These are phyloP conservation scores for Pelargonium nanum DNA, from an alignment of 345 rosid species.

Conservation along the genomic window DNA sequence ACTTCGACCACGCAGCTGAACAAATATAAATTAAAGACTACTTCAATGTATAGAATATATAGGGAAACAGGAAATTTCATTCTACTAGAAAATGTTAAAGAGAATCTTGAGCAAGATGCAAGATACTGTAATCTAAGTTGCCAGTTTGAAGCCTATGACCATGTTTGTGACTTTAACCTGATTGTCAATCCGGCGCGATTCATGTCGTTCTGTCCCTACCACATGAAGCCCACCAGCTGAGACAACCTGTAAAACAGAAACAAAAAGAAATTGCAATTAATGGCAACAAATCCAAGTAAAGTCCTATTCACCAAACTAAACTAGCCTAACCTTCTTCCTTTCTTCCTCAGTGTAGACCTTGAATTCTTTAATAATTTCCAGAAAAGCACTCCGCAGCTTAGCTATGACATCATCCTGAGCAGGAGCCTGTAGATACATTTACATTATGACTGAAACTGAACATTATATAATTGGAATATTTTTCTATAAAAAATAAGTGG, in stretches of 20 bases:
- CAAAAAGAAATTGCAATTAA: conserved; percentile 8
- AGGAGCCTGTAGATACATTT: conserved; percentile 51
- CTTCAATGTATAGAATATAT: conserved; percentile 2
- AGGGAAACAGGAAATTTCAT: neutral
- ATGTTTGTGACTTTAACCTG: conserved; percentile 39
- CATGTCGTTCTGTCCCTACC: conserved; percentile 90
- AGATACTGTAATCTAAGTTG: neutral
- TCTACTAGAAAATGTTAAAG: neutral
- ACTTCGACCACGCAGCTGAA: conserved; percentile 82
- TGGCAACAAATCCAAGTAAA: conserved; percentile 9
- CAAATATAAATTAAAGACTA: conserved; percentile 9
- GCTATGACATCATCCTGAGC: conserved; percentile 83
- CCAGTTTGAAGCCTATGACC: neutral
- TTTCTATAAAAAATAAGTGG: neutral
- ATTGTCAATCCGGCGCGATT: conserved; percentile 87
- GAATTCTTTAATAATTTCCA: conserved; percentile 62
- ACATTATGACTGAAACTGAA: neutral
- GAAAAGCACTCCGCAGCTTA: conserved; percentile 64
- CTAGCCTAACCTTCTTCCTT: conserved; percentile 53
- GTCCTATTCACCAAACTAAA: conserved; percentile 2
- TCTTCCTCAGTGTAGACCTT: conserved; percentile 80
- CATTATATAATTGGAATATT: too few relatives aligned
- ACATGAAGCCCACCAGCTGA: conserved; percentile 95
- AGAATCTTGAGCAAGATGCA: neutral
- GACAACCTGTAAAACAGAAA: conserved; percentile 48